A percentile compares a stretch with the other conserved stretches of the same genome.
Conservation (phyloP, 768 basidiomycete genomes). For the Boletus speciosus region DNA sequence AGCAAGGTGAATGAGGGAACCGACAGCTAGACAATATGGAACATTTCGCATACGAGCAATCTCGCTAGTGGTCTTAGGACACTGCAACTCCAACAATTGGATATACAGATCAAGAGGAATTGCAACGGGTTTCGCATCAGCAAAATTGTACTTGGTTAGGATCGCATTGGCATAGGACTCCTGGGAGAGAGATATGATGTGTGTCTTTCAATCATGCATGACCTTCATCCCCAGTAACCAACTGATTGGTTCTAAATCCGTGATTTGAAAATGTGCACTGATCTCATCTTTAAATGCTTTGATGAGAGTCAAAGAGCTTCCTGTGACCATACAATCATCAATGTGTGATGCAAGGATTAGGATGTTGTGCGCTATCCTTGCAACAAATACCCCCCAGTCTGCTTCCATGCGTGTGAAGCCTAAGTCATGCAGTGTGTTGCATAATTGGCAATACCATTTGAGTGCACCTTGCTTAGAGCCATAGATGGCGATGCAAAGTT, state of each 20-base stretch:
- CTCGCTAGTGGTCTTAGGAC: not conserved
- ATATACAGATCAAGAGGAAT: not conserved
- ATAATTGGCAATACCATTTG: not conserved
- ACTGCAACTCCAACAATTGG: not conserved
- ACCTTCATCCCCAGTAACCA: not conserved
- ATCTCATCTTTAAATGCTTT: not conserved
- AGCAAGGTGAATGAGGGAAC: not conserved
- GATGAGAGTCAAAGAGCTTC: rapidly evolving
- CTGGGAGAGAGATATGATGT: not conserved
- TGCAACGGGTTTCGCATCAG: not conserved
- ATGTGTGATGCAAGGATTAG: not conserved
- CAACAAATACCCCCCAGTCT: not conserved
- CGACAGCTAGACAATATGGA: not conserved
- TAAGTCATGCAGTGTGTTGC: not conserved
- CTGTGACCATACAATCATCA: not conserved
- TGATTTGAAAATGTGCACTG: rapidly evolving
- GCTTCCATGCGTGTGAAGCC: not conserved
- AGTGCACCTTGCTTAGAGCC: not conserved
- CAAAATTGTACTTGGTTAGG: not conserved
- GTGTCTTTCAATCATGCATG: rapidly evolving
- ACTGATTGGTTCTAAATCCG: not conserved
- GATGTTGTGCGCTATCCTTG: rapidly evolving
- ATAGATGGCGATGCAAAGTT: rapidly evolving
- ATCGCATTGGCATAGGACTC: not conserved
- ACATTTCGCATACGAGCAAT: not conserved